Evolutionary conservation across 1,139 yeast species (phyloP).

Genomic region (Candida tunisiensis): DNA sequence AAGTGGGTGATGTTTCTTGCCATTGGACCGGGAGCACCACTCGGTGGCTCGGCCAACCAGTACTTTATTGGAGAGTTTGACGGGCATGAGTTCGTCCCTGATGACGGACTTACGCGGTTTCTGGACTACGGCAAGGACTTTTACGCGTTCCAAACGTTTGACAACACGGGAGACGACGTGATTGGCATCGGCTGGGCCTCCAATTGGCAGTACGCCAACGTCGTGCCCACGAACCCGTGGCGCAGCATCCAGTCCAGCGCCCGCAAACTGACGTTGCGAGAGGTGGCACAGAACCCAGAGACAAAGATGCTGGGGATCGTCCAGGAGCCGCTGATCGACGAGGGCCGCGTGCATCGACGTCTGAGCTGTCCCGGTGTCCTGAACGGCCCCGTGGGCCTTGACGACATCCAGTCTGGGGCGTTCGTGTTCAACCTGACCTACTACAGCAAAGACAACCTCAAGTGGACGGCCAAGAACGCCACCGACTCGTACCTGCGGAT

Average conservation of each 20-base stretch:
- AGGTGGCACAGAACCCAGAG: slow-evolving; percentile 12
- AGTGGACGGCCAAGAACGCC: too few relatives aligned
- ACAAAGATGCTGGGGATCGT: slow-evolving; percentile 9
- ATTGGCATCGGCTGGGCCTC: slow-evolving; percentile 23
- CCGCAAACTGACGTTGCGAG: slow-evolving; percentile 15
- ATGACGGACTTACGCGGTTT: slow-evolving; percentile 13
- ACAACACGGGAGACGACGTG: slow-evolving; percentile 10
- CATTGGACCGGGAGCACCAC: slow-evolving; percentile 23
- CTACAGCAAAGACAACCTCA: too few relatives aligned
- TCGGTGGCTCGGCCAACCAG: slow-evolving; percentile 22
- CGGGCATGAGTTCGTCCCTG: slow-evolving; percentile 18
- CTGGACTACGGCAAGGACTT: slow-evolving; percentile 22
- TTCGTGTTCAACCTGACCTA: background rate
- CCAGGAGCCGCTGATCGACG: slow-evolving; percentile 15
- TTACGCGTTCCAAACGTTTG: slow-evolving; percentile 20
- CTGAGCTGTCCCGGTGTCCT: too few relatives aligned
- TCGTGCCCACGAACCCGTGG: slow-evolving; percentile 20
- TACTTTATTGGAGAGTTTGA: slow-evolving; percentile 25
- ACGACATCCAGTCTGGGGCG: background rate
- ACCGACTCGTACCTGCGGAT: too few relatives aligned
- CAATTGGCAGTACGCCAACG: slow-evolving; percentile 22
- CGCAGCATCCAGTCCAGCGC: slow-evolving; percentile 19
- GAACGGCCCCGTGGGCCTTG: too few relatives aligned
- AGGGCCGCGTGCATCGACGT: too few relatives aligned
- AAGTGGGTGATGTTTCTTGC: slow-evolving; percentile 22